Base-by-base conservation (phyloP, 2,329 filamentous ascomycete genomes). In the Phoma herbarum region DNA sequence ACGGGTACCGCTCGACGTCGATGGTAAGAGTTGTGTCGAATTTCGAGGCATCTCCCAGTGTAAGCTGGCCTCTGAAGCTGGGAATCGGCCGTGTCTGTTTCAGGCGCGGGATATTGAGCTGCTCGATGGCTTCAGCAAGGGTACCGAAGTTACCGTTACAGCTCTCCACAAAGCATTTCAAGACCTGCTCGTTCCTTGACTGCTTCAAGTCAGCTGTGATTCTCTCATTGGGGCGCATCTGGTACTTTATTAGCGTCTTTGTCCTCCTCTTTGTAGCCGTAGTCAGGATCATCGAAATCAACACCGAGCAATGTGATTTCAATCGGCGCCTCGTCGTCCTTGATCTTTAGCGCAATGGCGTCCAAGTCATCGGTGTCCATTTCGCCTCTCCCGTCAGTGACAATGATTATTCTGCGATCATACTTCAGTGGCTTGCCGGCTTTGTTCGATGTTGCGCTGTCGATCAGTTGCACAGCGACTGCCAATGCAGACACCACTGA, bases 211-310 rank as follows among this genome's bases (percentile, higher is more conserved):
- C 29, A 72, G 72, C 44, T 52, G n/a, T 14, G 29, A 18, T 16
- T 29, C 14, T 33, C 16, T 18, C 22, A 14, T 5, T 31, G 29
- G 31, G 33, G 49, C 7, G 16, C 31, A 2, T 3, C 16, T 8
- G 3, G 52, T 70, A 89, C 88, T 83, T 98, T 98, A 50, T 77
- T 74, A 0, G 75, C 65, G 18, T 88, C 80, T 74, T 99, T 99
- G 64, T 90, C 86, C 75, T 97, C 93, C 78, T 98, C 94, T 75
- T 96, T 96, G 73, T 92, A 91, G 41, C 93, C 93, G 72, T 90
- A 97, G 2, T 96, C 93, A 1, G 86, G 75, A 74, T 97, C 93
- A 73, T 99, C 93, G 76, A 99, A 98, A 75, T 99, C 95, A 18
- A 96, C 86, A 14, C 95, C 95, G 52, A 98, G 79, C 11, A 98